These are phyloP conservation scores for Thuidium tamariscinum DNA, from an alignment of 225 moss, liverwort and hornwort genomes.

Conservation along the genomic window DNA sequence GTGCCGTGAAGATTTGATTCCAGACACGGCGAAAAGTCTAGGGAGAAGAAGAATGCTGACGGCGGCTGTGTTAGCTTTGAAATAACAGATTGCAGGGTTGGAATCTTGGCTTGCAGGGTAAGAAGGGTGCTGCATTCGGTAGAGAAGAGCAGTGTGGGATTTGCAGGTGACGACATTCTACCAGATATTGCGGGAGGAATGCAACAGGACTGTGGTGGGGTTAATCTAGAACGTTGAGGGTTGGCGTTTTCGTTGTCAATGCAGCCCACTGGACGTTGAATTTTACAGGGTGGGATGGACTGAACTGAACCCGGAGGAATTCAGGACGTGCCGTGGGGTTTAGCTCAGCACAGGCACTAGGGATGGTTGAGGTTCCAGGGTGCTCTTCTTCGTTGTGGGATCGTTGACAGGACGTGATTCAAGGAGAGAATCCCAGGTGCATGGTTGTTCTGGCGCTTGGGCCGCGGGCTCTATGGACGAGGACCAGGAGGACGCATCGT, in stretches of 20 bases:
- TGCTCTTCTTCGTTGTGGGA: not conserved
- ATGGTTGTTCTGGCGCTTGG: not conserved
- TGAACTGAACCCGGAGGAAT: not conserved
- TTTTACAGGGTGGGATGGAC: not conserved
- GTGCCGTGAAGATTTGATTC: not conserved
- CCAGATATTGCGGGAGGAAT: not conserved
- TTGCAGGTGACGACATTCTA: not conserved
- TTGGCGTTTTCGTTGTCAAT: not conserved
- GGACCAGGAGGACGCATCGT: slow-evolving; percentile 5
- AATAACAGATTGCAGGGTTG: not conserved
- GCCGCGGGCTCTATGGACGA: slow-evolving; percentile 16
- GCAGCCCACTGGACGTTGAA: not conserved
- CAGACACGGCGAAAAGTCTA: not conserved
- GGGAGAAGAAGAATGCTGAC: too few species aligned
- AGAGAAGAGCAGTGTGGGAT: not conserved
- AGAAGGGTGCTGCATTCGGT: not conserved
- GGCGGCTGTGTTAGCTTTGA: not conserved
- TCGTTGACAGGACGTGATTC: not conserved
- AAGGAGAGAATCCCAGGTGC: not conserved
- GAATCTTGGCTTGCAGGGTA: not conserved
- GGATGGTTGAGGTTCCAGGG: not conserved
- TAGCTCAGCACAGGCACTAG: not conserved
- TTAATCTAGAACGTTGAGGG: not conserved
- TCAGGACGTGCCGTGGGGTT: not conserved
- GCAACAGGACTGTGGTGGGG: not conserved